Evolutionary conservation across 23 red algal species (phyloP).

Genomic region (Pyropia yezoensis): DNA sequence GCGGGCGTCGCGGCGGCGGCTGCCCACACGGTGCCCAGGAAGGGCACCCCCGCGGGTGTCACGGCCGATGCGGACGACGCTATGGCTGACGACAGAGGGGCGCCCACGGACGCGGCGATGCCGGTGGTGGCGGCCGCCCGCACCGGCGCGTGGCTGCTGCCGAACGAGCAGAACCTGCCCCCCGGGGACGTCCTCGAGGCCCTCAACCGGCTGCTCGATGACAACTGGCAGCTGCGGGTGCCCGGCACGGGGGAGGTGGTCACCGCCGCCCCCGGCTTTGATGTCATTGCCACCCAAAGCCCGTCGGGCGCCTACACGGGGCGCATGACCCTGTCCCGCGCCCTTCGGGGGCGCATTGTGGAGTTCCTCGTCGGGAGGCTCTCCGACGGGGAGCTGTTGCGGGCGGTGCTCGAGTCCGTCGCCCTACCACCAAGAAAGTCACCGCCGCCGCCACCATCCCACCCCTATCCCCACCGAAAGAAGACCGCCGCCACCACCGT

Average conservation of each 20-base stretch:
- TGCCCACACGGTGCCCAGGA: too few species aligned
- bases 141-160: conserved; percentile 67
- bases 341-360: conserved; percentile 82
- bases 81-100: too few species aligned
- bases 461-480: too few species aligned
- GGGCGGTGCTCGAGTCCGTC: conserved; percentile 56
- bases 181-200: conserved; percentile 85
- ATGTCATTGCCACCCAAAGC: conserved; percentile 98
- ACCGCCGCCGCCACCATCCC: too few species aligned
- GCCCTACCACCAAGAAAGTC: too few species aligned
- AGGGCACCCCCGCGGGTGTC: too few species aligned
- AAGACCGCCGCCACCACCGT: too few species aligned
- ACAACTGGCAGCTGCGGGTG: conserved; percentile 83
- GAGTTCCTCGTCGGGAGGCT: conserved; percentile 67
- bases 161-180: conserved; percentile 91
- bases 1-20: too few species aligned
- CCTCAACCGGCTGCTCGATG: conserved; percentile 91
- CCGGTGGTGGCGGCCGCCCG: conserved; percentile 74
- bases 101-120: too few species aligned
- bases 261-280: conserved; percentile 51
- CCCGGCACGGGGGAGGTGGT: conserved; percentile 80
- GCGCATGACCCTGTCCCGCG: conserved; percentile 71
- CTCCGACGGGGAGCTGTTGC: conserved; percentile 60
- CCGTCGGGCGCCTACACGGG: conserved; percentile 83
- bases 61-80: too few species aligned